A percentile compares a stretch with the other conserved stretches of the same genome.
These are phyloP conservation scores for Calonectria multiphialidica DNA, from an alignment of 2,329 filamentous ascomycete species.

Conservation along the genomic window DNA sequence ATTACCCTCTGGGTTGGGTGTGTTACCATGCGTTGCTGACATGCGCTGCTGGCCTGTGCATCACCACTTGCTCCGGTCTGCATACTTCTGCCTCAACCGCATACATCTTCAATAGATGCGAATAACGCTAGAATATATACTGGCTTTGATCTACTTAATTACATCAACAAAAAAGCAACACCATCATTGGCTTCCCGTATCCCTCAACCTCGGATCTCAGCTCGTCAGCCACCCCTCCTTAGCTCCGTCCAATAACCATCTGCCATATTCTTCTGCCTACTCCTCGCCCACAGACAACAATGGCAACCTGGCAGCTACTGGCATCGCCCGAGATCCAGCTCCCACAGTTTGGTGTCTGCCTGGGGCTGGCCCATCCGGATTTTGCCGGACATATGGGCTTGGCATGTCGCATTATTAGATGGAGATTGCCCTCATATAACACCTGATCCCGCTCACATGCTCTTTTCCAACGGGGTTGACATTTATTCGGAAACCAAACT, in stretches of 20 bases:
- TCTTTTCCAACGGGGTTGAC: not conserved
- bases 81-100: too few species aligned
- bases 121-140: too few species aligned
- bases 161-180: too few species aligned
- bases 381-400: not conserved
- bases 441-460: not conserved
- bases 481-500: not conserved
- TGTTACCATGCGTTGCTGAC: too few species aligned
- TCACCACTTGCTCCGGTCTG: too few species aligned
- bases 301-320: not conserved
- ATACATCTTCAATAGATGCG: not conserved
- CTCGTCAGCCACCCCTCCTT: slow-evolving; percentile 7
- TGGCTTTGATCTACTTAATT: too few species aligned
- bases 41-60: too few species aligned
- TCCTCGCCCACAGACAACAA: not conserved
- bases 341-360: slow-evolving; percentile 10
- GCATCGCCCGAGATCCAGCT: not conserved
- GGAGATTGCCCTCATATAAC: not conserved
- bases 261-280: slow-evolving; percentile 49
- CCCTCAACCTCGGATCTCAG: not conserved
- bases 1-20: too few species aligned
- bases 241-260: slow-evolving; percentile 43
- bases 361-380: not conserved
- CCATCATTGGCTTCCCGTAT: not conserved
- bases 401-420: not conserved